Conservation (phyloP, 1,284 basidiomycete genomes). For the Athelia sp. region DNA sequence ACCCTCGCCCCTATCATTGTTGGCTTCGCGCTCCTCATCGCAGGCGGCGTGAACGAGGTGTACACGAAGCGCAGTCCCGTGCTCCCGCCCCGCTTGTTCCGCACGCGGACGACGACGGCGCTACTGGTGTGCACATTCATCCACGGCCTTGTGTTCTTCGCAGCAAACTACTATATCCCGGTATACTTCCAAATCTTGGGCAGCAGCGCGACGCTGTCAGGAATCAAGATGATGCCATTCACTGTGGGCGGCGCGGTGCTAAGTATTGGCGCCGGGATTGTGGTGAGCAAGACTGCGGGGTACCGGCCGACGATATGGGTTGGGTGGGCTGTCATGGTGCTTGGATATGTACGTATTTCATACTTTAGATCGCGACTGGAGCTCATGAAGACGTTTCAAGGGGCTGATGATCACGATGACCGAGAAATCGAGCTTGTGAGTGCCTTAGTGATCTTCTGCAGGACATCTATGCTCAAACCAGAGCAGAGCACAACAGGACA, state of each 20-base stretch:
- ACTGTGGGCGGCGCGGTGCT: constrained; percentile 30
- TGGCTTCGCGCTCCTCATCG: constrained; percentile 21
- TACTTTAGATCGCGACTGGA: neutral
- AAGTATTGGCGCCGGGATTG: constrained; percentile 29
- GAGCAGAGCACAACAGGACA: constrained; percentile 22
- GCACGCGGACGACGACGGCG: constrained; percentile 38
- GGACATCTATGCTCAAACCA: neutral
- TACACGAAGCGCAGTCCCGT: constrained; percentile 47
- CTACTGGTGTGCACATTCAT: constrained; percentile 33
- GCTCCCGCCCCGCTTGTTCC: constrained; percentile 44
- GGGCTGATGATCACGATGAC: constrained; percentile 31
- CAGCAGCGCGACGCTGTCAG: constrained; percentile 35
- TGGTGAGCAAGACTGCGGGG: constrained; percentile 27
- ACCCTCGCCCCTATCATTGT: constrained; percentile 30
- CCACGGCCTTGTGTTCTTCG: constrained; percentile 37
- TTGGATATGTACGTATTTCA: constrained; percentile 5
- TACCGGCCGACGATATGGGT: constrained; percentile 34
- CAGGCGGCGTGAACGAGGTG: constrained; percentile 38
- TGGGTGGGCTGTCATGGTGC: constrained; percentile 6
- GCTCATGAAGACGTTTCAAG: constrained; percentile 2
- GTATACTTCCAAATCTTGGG: constrained; percentile 42
- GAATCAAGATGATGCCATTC: constrained; percentile 40
- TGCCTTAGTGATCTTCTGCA: no score
- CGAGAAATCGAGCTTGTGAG: constrained; percentile 21
- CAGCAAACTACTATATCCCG: constrained; percentile 21